A percentile compares a stretch with the other conserved stretches of the same genome.
These are phyloP conservation scores for Globisporangium radiosum DNA, from an alignment of 352 stramenopile species.

Conservation along the genomic window DNA sequence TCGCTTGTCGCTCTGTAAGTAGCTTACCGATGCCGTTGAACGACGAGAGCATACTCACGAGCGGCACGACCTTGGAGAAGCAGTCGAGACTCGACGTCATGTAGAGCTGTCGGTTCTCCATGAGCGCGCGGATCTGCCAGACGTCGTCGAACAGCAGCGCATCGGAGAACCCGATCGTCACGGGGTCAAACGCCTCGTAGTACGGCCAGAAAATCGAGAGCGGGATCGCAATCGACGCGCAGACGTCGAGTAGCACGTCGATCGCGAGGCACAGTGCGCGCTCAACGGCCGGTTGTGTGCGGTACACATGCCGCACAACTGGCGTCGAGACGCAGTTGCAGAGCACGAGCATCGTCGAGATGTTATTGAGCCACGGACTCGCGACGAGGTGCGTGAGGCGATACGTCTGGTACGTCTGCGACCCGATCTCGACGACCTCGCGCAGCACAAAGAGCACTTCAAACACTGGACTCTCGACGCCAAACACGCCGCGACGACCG, in stretches of 20 bases:
- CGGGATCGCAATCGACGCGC: conserved; percentile 11
- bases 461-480: conserved; percentile 10
- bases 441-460: conserved; percentile 2
- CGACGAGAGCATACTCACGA: conserved; percentile 18
- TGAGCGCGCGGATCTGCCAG: conserved; percentile 6
- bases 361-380: conserved; percentile 3
- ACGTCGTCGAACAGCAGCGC: neutral
- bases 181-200: conserved; percentile 8
- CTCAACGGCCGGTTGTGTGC: neutral
- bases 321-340: conserved; percentile 7
- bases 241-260: conserved; percentile 15
- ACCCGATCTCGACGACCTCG: conserved; percentile 13
- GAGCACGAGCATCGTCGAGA: conserved; percentile 1
- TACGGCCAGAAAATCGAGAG: conserved; percentile 21
- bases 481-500: conserved; percentile 5
- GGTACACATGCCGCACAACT: conserved; percentile 8
- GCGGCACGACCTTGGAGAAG: conserved; percentile 17
- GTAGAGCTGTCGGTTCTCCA: conserved; percentile 22
- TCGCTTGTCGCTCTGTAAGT: neutral
- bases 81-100: conserved; percentile 6
- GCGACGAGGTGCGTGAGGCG: conserved; percentile 7
- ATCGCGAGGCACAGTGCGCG: conserved; percentile 11
- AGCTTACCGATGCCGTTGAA: conserved; percentile 1
- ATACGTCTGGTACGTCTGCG: conserved; percentile 13
- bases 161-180: conserved; percentile 11